Conservation (phyloP, 352 stramenopile genomes). For the Pythium myriotylum region DNA sequence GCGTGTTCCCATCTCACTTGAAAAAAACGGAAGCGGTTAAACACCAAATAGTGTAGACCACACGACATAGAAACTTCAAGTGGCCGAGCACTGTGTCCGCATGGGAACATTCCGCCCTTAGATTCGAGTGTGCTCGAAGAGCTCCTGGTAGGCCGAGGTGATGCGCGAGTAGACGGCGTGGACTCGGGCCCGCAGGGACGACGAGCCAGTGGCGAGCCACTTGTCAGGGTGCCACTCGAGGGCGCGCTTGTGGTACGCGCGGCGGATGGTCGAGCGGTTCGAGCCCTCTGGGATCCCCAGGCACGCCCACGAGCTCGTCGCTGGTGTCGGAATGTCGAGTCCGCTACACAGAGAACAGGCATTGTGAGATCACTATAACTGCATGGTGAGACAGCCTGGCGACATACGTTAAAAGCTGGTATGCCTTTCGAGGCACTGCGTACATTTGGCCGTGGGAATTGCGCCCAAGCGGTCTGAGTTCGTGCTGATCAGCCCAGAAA, state of each 20-base stretch:
- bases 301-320: conserved; percentile 53
- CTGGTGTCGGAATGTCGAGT: conserved; percentile 35
- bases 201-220: conserved; percentile 32
- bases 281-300: conserved; percentile 46
- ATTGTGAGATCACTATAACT: background rate
- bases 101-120: background rate
- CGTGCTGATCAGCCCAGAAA: conserved; percentile 41
- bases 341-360: conserved; percentile 26
- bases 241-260: conserved; percentile 58
- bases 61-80: conserved; percentile 15
- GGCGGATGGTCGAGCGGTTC: conserved; percentile 49
- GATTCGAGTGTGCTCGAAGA: conserved; percentile 18
- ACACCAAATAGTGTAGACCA: conserved; percentile 13
- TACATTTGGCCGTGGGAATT: conserved; percentile 35
- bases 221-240: conserved; percentile 80
- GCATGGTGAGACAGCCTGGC: background rate
- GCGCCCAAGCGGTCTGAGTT: conserved; percentile 28
- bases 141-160: conserved; percentile 49
- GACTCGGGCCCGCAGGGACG: conserved; percentile 34
- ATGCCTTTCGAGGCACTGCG: conserved; percentile 40
- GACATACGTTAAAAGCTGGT: conserved; percentile 63
- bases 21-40: conserved; percentile 2
- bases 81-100: background rate
- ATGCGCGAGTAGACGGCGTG: conserved; percentile 44
- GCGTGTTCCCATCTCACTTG: conserved; percentile 4